Evolutionary conservation across 1,139 yeast genomes (phyloP), one percentile per base, ranked within the genome.

Genomic region (Hansenula anomala): DNA sequence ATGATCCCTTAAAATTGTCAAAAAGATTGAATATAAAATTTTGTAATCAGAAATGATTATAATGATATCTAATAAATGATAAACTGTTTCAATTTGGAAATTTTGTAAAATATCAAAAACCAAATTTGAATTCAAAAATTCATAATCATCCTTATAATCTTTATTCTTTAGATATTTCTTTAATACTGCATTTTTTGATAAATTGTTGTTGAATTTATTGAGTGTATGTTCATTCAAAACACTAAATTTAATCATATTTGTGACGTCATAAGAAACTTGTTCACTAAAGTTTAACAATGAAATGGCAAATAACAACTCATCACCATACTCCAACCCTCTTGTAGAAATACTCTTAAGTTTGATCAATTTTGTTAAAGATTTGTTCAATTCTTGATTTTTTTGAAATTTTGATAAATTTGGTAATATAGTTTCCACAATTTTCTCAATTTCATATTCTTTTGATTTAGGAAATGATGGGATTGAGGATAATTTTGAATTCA

Each of bases 1-100:
- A 50, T 70, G 66, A 42, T 71, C 68, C 33, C 66, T 55, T 23
- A 71, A 47, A 4, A 71, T 55, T 23, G 66, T 64, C 26, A 67
- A 39, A 4, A 65, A 46, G 16, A 68, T 51, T 0, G 75, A 58
- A 25, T 62, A 52, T 16, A 67, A 43, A 4, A 67, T 47, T 44
- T 64, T 69, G 44, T 69, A 64, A 40, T 69, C 70, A 4, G 54
- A 44, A 25, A 43, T 39, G 6, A 50, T 30, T 10, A 51, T 39
- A 3, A 43, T 13, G 10, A 46, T 41, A 27, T 51, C 57, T 22
- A 51, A 24, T 8, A 51, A 30, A 17, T 52, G 55, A 22, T 36
- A 52, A 50, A 40, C 19, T 51, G 44, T 24, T 28, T 39, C 18
- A 27, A 43, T 17, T 25, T 8, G 22, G 13, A 51, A 24, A 27